Base-by-base conservation (phyloP, 768 basidiomycete genomes). In the Sarcodon aspratus region DNA sequence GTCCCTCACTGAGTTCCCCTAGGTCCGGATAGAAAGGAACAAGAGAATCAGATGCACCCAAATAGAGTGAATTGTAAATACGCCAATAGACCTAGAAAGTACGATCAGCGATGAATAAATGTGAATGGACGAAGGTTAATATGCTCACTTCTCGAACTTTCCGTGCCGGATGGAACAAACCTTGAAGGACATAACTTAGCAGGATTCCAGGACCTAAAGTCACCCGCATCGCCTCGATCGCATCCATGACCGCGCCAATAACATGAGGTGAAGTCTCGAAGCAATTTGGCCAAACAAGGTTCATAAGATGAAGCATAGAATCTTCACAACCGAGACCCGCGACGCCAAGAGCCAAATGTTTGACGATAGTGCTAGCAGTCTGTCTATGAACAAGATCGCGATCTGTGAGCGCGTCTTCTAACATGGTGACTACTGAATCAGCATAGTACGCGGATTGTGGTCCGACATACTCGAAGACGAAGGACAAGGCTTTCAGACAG, bases 381-480 rank as follows among this genome's bases (percentile, higher is more conserved):
- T 99, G 96, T 50, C 96, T 85, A 61, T 98, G 96, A 27, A 99
- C 96, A 48, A 96, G 85, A 61, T 99, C 96, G 49, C 96, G 86
- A 63, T 99, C 96, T 27, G 96, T 98, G 38, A 98, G 75, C 6
- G 96, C 96, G 57, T 99, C 96, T 66, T 99, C 96, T 34, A 99
- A 80, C 80, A 98, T 91, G 11, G 93, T 95, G 48, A 98, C 89
- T 35, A 97, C 93, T 0, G 93, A 96, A 66, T 97, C 91, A 60
- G 85, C 86, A 63, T 98, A 99, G 69, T 95, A 96, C 12, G 81
- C 93, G 47, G 94, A 97, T 69, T 88, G 96, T 44, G 81, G 89
- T 2, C 96, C 96, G 55, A 98, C 94, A 60, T 99, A 99, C 74
- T 98, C 96, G 62, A 98, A 99, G 48, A 99, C 90, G 74, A 98